These are phyloP conservation scores for Termitomyces sp. DNA, from an alignment of 768 basidiomycete species.

Conservation along the genomic window DNA sequence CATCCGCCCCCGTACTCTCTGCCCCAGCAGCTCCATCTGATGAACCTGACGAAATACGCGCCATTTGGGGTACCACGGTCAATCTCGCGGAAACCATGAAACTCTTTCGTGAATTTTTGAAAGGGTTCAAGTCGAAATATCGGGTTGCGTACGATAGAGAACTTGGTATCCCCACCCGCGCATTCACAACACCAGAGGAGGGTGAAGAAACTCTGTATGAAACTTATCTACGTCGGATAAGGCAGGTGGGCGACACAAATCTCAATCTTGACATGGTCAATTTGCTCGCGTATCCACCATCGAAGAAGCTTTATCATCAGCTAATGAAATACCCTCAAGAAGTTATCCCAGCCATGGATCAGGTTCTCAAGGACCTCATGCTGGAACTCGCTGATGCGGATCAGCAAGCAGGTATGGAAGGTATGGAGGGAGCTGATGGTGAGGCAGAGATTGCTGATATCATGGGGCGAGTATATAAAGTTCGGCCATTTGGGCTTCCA, in stretches of 20 bases:
- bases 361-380: constrained; percentile 91
- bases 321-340: constrained; percentile 95
- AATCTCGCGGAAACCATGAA: constrained; percentile 90
- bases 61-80: constrained; percentile 98
- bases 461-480: constrained; percentile 85
- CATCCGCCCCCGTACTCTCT: constrained; percentile 53
- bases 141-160: constrained; percentile 69
- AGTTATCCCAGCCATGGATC: constrained; percentile 96
- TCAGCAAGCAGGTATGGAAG: constrained; percentile 62
- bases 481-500: constrained; percentile 83
- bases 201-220: constrained; percentile 76
- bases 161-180: constrained; percentile 47
- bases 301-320: constrained; percentile 79
- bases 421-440: constrained; percentile 72
- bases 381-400: constrained; percentile 83
- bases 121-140: constrained; percentile 92
- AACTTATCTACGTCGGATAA: constrained; percentile 77
- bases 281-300: constrained; percentile 80
- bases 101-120: constrained; percentile 83
- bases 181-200: constrained; percentile 57
- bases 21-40: constrained; percentile 61
- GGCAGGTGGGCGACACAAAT: constrained; percentile 88
- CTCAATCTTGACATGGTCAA: constrained; percentile 90
- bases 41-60: constrained; percentile 81
- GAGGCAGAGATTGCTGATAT: constrained; percentile 89